A percentile compares a stretch with the other conserved stretches of the same genome.
Evolutionary conservation across 2,329 filamentous ascomycete genomes (phyloP).

Genomic region (Trichoderma sp.): DNA sequence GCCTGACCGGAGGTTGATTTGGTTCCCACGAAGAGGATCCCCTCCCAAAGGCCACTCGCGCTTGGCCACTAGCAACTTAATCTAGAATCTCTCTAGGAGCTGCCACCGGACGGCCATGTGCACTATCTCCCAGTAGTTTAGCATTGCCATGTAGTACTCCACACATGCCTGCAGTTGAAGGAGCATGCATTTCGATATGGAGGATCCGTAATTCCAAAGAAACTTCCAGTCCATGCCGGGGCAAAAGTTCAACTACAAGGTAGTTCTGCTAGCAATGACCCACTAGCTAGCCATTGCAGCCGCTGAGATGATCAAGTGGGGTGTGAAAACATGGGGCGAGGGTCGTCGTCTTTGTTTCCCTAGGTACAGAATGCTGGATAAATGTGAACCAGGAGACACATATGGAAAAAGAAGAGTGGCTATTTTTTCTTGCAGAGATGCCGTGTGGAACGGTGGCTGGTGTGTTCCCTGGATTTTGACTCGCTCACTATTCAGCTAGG

Average conservation of each 20-base stretch:
- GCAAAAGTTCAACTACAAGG: neutral
- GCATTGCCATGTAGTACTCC: neutral
- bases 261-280: neutral
- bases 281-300: conserved; percentile 6
- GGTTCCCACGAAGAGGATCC: neutral
- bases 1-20: neutral
- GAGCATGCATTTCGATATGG: neutral
- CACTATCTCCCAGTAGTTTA: neutral
- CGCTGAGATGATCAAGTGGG: conserved; percentile 1
- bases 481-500: neutral
- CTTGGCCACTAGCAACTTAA: neutral
- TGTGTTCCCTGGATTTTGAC: neutral
- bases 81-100: neutral
- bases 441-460: neutral
- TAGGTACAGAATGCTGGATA: neutral
- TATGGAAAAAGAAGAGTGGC: neutral
- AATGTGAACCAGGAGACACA: neutral
- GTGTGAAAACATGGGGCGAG: neutral
- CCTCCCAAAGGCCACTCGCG: neutral
- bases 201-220: neutral
- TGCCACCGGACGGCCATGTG: neutral
- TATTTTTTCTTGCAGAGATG: neutral
- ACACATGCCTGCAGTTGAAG: neutral
- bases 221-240: neutral
- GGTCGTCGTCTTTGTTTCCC: neutral